A percentile compares a stretch with the other conserved stretches of the same genome.
Conservation (phyloP, 257 asterid species). For the Jacaranda copaia region DNA sequence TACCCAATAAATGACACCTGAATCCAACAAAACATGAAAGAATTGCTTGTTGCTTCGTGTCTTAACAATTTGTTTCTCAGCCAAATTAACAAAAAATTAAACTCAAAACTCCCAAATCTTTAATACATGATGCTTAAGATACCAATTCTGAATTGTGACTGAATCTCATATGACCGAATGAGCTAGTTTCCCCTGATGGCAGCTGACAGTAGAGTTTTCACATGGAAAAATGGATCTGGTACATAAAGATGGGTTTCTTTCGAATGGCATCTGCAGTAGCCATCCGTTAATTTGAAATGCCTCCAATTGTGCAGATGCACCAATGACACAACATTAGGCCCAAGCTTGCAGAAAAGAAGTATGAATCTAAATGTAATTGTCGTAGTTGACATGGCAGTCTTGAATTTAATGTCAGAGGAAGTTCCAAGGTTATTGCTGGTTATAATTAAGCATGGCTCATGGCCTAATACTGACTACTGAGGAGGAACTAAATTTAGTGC, state of each 20-base stretch:
- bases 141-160: not conserved
- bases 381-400: not conserved
- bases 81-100: not conserved
- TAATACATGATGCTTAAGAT: slow-evolving; percentile 1
- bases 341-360: not conserved
- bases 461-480: slow-evolving; percentile 2
- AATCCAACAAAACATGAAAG: slow-evolving; percentile 3
- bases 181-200: not conserved
- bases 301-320: not conserved
- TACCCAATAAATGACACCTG: not conserved
- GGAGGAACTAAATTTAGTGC: slow-evolving; percentile 19
- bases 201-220: not conserved
- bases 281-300: not conserved
- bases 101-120: not conserved
- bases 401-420: slow-evolving; percentile 12
- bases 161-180: not conserved
- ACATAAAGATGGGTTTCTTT: not conserved
- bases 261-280: not conserved
- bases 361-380: not conserved
- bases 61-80: not conserved
- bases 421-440: slow-evolving; percentile 10
- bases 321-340: not conserved
- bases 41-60: not conserved
- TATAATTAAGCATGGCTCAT: not conserved
- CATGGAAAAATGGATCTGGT: not conserved